A percentile compares a stretch with the other conserved stretches of the same genome.
Evolutionary conservation across 2,329 filamentous ascomycete genomes (phyloP).

Genomic region (Penicillium sumatraense): DNA sequence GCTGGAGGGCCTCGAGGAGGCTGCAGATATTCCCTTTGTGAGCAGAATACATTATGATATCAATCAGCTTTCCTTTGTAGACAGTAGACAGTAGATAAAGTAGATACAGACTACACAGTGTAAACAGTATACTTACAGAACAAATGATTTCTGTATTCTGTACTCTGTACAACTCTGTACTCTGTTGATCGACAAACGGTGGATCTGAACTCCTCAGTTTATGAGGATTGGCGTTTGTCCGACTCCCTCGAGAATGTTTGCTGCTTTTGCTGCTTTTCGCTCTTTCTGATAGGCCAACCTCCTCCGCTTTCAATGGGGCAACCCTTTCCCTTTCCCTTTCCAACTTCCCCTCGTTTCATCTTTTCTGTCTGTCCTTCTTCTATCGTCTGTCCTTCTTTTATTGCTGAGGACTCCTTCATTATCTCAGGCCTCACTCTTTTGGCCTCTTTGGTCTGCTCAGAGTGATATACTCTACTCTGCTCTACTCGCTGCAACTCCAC

Average conservation of each 20-base stretch:
- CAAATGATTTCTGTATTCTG: no score
- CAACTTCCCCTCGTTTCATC: conserved; percentile 21
- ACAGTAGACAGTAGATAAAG: no score
- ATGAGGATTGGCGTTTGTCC: conserved; percentile 26
- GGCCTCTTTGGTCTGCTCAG: no score
- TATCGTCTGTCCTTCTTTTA: not conserved
- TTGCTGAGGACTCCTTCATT: not conserved
- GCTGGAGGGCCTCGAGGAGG: conserved; percentile 28
- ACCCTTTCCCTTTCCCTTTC: conserved; percentile 20
- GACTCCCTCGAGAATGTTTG: conserved; percentile 15
- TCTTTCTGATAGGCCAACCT: conserved; percentile 24
- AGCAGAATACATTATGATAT: conserved; percentile 28
- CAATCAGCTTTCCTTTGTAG: no score
- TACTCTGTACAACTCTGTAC: not conserved
- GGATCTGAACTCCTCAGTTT: conserved; percentile 16
- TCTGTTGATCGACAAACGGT: conserved; percentile 26
- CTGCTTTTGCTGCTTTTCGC: no score
- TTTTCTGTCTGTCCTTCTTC: conserved; percentile 4
- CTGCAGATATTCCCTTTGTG: conserved; percentile 39
- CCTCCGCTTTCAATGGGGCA: conserved; percentile 12
- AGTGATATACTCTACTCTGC: not conserved
- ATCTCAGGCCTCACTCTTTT: not conserved
- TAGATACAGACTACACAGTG: no score
- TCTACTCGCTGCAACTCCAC: not conserved
- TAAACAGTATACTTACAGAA: not conserved